phyloP scores from a whole-genome alignment of 192 early-diverging fungal species.

The Coemansia sp. region DNA sequence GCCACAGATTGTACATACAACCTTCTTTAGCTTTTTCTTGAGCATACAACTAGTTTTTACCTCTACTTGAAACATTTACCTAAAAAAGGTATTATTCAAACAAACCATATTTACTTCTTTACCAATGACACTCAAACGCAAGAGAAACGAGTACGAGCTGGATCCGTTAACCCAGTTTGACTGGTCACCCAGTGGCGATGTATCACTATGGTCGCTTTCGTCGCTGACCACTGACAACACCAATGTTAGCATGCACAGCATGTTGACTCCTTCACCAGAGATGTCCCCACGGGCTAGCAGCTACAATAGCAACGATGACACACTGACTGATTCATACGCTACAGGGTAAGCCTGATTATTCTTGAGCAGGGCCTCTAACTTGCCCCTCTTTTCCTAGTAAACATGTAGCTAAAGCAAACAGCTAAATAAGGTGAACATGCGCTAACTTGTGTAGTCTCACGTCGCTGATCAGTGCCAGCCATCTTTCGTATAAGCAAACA shows the following conservation, averaged over 20 bases:
- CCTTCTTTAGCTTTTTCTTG: too few species aligned
- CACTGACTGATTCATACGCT: slow-evolving; percentile 5
- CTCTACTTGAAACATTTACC: too few species aligned
- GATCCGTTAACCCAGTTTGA: slow-evolving; percentile 12
- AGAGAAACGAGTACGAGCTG: slow-evolving; percentile 1
- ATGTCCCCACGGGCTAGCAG: neutral
- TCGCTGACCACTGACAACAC: slow-evolving; percentile 21
- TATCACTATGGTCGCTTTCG: slow-evolving; percentile 23
- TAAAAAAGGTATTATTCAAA: too few species aligned
- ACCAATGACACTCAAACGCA: slow-evolving; percentile 11
- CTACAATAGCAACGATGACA: slow-evolving; percentile 21
- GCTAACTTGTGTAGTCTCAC: slow-evolving; percentile 7
- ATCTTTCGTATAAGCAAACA: neutral
- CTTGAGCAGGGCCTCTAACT: too few species aligned
- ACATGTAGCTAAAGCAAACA: too few species aligned
- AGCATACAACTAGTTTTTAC: too few species aligned
- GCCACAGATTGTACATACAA: too few species aligned
- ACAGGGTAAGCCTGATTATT: slow-evolving; percentile 4
- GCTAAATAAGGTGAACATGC: too few species aligned
- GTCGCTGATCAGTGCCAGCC: neutral
- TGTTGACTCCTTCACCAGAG: slow-evolving; percentile 20
- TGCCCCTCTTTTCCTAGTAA: too few species aligned
- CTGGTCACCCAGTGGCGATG: slow-evolving; percentile 21
- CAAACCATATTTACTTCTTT: neutral
- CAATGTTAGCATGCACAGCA: slow-evolving; percentile 9